Evolutionary conservation across 2,329 filamentous ascomycete genomes (phyloP).

Genomic region (Venturia asperata): DNA sequence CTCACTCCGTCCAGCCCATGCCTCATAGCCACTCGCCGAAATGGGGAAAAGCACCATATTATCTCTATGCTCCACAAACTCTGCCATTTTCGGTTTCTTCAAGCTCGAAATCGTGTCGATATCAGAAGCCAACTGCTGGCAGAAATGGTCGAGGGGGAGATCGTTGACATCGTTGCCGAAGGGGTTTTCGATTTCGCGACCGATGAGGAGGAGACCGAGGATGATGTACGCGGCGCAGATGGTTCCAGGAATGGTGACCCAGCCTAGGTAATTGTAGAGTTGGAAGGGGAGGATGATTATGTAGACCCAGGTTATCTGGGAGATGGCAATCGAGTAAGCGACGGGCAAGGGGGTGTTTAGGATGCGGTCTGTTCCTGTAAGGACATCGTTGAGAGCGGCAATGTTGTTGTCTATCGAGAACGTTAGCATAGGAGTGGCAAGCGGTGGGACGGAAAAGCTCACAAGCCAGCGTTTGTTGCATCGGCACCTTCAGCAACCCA

Average conservation of each 20-base stretch:
- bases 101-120: constrained; percentile 61
- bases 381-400: constrained; percentile 60
- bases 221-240: constrained; percentile 67
- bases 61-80: constrained; percentile 44
- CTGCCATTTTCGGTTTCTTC: constrained; percentile 43
- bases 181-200: constrained; percentile 76
- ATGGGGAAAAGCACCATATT: constrained; percentile 55
- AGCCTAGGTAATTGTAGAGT: constrained; percentile 55
- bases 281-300: constrained; percentile 77
- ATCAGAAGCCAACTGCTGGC: constrained; percentile 65
- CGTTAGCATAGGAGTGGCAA: background rate
- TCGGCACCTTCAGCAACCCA: constrained; percentile 49
- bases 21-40: constrained; percentile 23
- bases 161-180: constrained; percentile 82
- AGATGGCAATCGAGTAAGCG: constrained; percentile 77
- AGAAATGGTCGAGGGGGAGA: constrained; percentile 70
- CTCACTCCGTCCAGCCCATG: constrained; percentile 15
- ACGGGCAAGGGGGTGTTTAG: constrained; percentile 75
- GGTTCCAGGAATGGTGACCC: constrained; percentile 72
- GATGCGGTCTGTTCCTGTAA: constrained; percentile 68
- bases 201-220: constrained; percentile 67
- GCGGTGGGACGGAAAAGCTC: constrained; percentile 20
- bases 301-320: constrained; percentile 82
- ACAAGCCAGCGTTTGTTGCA: constrained; percentile 53
- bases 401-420: constrained; percentile 36